A percentile compares a stretch with the other conserved stretches of the same genome.
phyloP scores from a whole-genome alignment of 2,329 filamentous ascomycete genomes.

The Metarhizium anisopliae region DNA sequence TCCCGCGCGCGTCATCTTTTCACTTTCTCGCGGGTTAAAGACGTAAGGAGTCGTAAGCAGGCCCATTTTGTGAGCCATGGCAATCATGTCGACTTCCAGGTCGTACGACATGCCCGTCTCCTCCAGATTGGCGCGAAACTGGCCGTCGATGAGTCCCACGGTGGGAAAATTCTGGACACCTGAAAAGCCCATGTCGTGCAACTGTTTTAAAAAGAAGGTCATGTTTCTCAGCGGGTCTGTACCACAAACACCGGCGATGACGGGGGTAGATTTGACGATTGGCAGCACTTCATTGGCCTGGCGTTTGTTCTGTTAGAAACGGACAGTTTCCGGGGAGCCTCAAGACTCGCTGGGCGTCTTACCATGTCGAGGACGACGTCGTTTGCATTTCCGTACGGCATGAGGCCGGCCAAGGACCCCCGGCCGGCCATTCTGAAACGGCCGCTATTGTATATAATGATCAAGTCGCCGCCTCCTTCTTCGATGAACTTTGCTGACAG shows the following conservation, averaged over 20 bases:
- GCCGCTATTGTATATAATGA: conserved; percentile 65
- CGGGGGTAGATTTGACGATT: conserved; percentile 52
- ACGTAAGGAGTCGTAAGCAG: conserved; percentile 63
- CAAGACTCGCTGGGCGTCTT: conserved; percentile 2
- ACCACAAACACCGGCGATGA: conserved; percentile 62
- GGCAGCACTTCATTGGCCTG: conserved; percentile 58
- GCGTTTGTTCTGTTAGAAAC: background rate
- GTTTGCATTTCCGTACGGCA: conserved; percentile 65
- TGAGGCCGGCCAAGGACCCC: conserved; percentile 59
- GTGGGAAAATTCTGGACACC: conserved; percentile 70
- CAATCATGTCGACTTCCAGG: conserved; percentile 58
- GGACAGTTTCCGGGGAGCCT: no score
- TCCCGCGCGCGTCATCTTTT: conserved; percentile 53
- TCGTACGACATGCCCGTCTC: conserved; percentile 65
- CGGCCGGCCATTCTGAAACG: conserved; percentile 65
- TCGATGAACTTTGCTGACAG: conserved; percentile 64
- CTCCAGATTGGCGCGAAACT: conserved; percentile 58
- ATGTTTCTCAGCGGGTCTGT: conserved; percentile 62
- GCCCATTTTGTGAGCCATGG: conserved; percentile 47
- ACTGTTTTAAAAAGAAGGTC: conserved; percentile 46
- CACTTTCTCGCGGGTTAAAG: conserved; percentile 53
- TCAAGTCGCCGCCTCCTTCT: conserved; percentile 57
- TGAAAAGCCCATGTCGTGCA: conserved; percentile 54
- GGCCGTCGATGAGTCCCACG: conserved; percentile 60
- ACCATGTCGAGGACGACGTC: conserved; percentile 62